Evolutionary conservation across 2,329 filamentous ascomycete genomes (phyloP).

Genomic region (Arachnomyces sp.): DNA sequence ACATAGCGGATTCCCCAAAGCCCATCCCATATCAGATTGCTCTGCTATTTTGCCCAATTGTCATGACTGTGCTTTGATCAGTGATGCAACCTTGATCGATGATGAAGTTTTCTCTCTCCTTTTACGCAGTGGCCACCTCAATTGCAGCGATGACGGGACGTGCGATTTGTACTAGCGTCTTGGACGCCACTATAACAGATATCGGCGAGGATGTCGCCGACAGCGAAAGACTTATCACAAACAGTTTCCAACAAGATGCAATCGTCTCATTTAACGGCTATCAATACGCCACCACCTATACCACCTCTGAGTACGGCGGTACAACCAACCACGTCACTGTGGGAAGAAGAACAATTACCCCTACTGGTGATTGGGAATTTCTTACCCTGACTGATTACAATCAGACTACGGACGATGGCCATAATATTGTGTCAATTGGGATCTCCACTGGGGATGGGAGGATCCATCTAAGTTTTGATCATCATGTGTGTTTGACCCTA

Average conservation of each 20-base stretch:
- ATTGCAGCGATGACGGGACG: conserved; percentile 8
- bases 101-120: too few species aligned
- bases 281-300: conserved; percentile 45
- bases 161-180: too few species aligned
- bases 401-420: conserved; percentile 45
- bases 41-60: too few species aligned
- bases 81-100: too few species aligned
- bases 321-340: too few species aligned
- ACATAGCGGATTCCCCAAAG: too few species aligned
- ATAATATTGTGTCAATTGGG: conserved; percentile 48
- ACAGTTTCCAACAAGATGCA: conserved; percentile 45
- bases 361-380: conserved; percentile 33
- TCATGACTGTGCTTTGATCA: too few species aligned
- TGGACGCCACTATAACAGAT: too few species aligned
- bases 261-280: conserved; percentile 42
- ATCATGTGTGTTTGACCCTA: conserved; percentile 25
- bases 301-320: neutral
- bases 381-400: conserved; percentile 44
- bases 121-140: too few species aligned
- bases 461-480: conserved; percentile 48
- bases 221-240: conserved; percentile 32
- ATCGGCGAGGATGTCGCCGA: too few species aligned
- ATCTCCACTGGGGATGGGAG: conserved; percentile 45
- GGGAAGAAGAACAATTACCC: neutral
- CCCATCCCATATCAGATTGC: too few species aligned